A percentile compares a stretch with the other conserved stretches of the same genome.
phyloP scores from a whole-genome alignment of 805 yeast species.

The Candida morakotiae region DNA sequence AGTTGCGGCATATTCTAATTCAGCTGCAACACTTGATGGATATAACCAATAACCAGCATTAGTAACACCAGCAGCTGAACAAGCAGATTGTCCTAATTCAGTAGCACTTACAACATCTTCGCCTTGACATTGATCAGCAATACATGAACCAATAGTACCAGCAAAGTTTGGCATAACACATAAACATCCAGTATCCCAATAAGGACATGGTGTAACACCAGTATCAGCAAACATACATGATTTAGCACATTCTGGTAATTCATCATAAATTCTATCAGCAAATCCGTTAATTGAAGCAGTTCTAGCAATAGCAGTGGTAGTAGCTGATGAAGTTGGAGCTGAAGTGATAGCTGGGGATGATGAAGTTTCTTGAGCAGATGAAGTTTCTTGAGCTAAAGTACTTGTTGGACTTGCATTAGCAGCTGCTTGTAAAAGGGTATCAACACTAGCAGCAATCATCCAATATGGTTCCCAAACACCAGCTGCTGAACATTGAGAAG shows the following conservation, averaged over 20 bases:
- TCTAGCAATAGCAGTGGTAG: slow-evolving; percentile 29
- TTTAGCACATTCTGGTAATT: slow-evolving; percentile 40
- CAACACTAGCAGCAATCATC: slow-evolving; percentile 15
- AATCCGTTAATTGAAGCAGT: slow-evolving; percentile 45
- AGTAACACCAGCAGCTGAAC: slow-evolving; percentile 20
- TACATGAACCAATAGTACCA: slow-evolving; percentile 32
- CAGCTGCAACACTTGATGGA: slow-evolving; percentile 10
- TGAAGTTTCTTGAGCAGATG: slow-evolving; percentile 1
- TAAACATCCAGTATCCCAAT: slow-evolving; percentile 38
- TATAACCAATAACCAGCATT: slow-evolving; percentile 27
- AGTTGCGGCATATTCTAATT: slow-evolving; percentile 20
- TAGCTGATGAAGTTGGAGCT: slow-evolving; percentile 1
- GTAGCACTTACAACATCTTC: slow-evolving; percentile 25
- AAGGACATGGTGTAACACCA: slow-evolving; percentile 36
- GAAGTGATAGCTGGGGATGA: neutral
- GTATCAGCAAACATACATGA: slow-evolving; percentile 28
- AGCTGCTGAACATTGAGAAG: slow-evolving; percentile 17
- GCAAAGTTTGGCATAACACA: slow-evolving; percentile 37
- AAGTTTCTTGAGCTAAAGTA: neutral
- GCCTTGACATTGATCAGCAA: slow-evolving; percentile 33
- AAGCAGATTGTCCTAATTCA: slow-evolving; percentile 22
- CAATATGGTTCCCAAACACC: slow-evolving; percentile 30
- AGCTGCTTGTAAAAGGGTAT: slow-evolving; percentile 17
- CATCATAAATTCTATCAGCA: slow-evolving; percentile 14
- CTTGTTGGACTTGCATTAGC: slow-evolving; percentile 15